phyloP scores from a whole-genome alignment of 2,329 filamentous ascomycete genomes.

The Colletotrichum eremochloae region DNA sequence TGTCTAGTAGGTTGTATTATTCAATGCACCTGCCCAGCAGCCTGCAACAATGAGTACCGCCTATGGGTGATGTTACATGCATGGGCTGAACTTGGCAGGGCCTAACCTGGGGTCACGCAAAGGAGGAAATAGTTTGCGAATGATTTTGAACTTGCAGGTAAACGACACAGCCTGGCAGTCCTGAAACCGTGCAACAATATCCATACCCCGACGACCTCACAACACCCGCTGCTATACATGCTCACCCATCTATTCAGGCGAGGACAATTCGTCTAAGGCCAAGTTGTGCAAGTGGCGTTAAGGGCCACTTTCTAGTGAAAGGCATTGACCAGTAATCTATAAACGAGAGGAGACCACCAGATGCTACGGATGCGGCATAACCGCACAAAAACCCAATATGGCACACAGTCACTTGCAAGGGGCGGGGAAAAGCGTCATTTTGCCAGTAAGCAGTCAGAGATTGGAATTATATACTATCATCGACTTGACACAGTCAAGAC shows the following conservation, averaged over 20 bases:
- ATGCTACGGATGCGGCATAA: neutral
- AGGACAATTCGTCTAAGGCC: neutral
- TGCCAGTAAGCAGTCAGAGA: constrained; percentile 20
- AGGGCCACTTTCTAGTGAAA: neutral
- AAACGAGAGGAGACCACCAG: neutral
- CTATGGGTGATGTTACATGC: neutral
- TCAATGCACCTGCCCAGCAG: neutral
- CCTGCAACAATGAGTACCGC: neutral
- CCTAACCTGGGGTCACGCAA: no score
- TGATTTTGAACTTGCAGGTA: neutral
- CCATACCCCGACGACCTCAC: neutral
- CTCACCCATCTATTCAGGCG: neutral
- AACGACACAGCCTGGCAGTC: neutral
- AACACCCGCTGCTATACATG: neutral
- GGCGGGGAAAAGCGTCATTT: no score
- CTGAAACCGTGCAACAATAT: neutral
- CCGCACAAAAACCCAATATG: neutral
- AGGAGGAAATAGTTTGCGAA: neutral
- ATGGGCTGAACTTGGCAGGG: neutral
- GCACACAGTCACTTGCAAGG: neutral
- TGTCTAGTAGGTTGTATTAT: neutral
- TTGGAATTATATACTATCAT: constrained; percentile 35
- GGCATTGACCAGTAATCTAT: neutral
- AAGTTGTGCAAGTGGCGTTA: neutral
- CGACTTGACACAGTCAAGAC: constrained; percentile 28